A percentile compares a stretch with the other conserved stretches of the same genome.
phyloP scores from a whole-genome alignment of 202 grass and related monocot species.

The Musa balbisiana region DNA sequence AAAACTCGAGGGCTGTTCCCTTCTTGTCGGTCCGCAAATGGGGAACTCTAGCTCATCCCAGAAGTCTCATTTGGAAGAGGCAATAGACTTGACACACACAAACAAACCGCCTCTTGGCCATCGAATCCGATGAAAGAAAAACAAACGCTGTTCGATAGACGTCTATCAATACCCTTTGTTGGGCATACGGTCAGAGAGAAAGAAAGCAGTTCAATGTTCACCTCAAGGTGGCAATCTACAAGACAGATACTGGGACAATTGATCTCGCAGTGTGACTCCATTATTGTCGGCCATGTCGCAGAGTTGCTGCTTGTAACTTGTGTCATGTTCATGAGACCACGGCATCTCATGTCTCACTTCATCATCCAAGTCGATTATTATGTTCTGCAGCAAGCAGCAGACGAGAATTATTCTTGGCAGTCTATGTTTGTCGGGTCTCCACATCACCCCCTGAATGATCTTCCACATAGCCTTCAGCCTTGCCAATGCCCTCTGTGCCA shows the following conservation, averaged over 20 bases:
- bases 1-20: too few relatives aligned
- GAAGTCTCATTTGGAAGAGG: too few relatives aligned
- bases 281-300: conserved; percentile 1
- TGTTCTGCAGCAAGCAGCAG: conserved; percentile 23
- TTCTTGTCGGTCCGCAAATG: too few relatives aligned
- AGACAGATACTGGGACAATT: background rate
- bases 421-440: conserved; percentile 19
- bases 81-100: too few relatives aligned
- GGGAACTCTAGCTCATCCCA: too few relatives aligned
- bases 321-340: background rate
- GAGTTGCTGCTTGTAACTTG: conserved; percentile 4
- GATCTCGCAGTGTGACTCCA: conserved; percentile 1
- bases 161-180: too few relatives aligned
- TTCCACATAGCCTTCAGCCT: conserved; percentile 16
- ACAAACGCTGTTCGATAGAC: too few relatives aligned
- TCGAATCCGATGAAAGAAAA: too few relatives aligned
- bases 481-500: conserved; percentile 13
- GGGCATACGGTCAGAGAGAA: too few relatives aligned
- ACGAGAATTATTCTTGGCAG: conserved; percentile 23
- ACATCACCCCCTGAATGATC: conserved; percentile 20
- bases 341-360: conserved; percentile 10
- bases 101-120: too few relatives aligned
- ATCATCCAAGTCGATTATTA: conserved; percentile 10
- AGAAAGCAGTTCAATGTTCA: background rate
- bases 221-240: background rate